Conservation (phyloP, 1,139 yeast species). For the Geotrichum histeridarum region DNA sequence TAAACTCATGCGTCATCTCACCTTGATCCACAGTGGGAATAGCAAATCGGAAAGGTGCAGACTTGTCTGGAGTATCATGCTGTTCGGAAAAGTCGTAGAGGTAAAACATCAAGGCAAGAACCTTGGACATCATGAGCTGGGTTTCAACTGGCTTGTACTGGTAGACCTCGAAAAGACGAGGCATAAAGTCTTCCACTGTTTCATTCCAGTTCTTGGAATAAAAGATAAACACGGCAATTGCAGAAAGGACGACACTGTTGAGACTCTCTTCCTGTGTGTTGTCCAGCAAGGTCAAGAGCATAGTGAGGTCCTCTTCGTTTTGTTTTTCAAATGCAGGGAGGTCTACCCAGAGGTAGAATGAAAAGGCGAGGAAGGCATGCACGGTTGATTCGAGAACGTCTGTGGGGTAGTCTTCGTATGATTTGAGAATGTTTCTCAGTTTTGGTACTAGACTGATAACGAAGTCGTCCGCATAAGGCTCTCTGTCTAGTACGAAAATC, state of each 20-base stretch:
- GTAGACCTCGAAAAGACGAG: neutral
- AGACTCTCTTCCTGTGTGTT: neutral
- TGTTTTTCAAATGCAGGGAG: neutral
- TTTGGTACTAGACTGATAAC: neutral
- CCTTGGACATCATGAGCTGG: neutral
- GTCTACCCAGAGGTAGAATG: neutral
- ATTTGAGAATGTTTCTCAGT: neutral
- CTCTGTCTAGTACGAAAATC: neutral
- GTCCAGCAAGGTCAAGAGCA: neutral
- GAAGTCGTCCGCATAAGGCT: neutral
- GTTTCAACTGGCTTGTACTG: neutral
- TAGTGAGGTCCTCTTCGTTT: neutral
- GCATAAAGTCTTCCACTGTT: neutral
- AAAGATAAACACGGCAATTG: neutral
- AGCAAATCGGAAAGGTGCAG: neutral
- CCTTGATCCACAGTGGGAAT: constrained; percentile 1
- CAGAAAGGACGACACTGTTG: neutral
- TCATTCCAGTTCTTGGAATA: constrained; percentile 4
- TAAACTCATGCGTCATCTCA: neutral
- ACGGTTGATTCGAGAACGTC: neutral
- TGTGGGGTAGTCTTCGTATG: neutral
- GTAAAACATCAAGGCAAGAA: neutral
- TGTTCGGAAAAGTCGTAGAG: constrained; percentile 6
- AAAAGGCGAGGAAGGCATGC: neutral
- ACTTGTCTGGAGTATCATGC: neutral